phyloP scores from a whole-genome alignment of 345 rosid species.

The Ceriops decandra region DNA sequence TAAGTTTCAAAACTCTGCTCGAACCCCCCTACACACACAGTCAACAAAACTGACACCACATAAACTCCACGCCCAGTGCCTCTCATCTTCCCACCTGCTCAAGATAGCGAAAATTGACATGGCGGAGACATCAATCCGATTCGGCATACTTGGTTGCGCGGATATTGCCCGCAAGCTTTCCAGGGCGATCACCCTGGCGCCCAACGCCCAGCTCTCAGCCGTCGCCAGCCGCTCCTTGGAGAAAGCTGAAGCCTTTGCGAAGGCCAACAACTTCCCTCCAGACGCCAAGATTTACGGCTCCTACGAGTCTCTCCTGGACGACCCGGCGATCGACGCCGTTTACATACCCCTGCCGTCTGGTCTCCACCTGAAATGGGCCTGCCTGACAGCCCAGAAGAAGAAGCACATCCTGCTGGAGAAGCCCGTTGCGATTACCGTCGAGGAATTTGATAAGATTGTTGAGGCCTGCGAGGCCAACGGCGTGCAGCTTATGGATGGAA shows the following conservation, averaged over 20 bases:
- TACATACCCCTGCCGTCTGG: conserved; percentile 73
- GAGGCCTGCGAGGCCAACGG: conserved; percentile 61
- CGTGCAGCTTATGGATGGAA: conserved; percentile 83
- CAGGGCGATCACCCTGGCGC: conserved; percentile 58
- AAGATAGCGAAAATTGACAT: conserved; percentile 7
- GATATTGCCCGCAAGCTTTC: conserved; percentile 67
- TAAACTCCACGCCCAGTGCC: no score
- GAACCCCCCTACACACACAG: background rate
- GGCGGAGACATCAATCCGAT: conserved; percentile 34
- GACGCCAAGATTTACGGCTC: conserved; percentile 59
- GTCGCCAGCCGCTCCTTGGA: conserved; percentile 56
- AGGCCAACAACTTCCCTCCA: conserved; percentile 54
- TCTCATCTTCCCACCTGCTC: background rate
- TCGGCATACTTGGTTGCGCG: conserved; percentile 74
- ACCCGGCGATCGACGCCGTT: conserved; percentile 67
- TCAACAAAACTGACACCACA: no score
- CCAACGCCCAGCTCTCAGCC: conserved; percentile 60
- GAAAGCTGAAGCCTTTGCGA: conserved; percentile 54
- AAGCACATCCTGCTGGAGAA: conserved; percentile 80
- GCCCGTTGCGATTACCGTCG: conserved; percentile 57
- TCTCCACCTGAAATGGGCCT: conserved; percentile 70
- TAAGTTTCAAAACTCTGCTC: background rate
- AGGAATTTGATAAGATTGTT: conserved; percentile 55
- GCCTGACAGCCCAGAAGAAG: conserved; percentile 55
- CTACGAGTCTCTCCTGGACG: conserved; percentile 67